Percentiles rank a stretch among this genome's conserved stretches.
Conservation (phyloP, 106 monocot species). For the Dactylorhiza incarnata region DNA sequence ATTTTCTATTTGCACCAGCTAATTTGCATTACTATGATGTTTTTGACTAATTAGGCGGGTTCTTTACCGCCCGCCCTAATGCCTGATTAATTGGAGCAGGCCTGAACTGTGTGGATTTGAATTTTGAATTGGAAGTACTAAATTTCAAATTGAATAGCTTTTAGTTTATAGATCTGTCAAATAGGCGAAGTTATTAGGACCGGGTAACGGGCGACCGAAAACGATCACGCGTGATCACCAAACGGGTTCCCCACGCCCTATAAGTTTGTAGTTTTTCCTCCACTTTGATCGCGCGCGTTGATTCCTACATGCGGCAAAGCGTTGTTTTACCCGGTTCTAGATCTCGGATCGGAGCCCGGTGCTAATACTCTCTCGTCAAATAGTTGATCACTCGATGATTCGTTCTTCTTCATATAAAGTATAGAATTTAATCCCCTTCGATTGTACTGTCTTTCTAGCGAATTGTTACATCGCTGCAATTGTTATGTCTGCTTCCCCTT, state of each 20-base stretch:
- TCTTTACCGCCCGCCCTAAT: background rate
- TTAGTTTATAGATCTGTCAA: background rate
- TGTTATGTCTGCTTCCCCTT: background rate
- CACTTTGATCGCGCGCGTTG: no score
- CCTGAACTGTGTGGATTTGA: background rate
- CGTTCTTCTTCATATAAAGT: background rate
- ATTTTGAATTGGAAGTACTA: background rate
- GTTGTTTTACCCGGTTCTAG: no score
- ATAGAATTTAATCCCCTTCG: background rate
- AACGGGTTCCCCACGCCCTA: no score
- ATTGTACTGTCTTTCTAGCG: background rate
- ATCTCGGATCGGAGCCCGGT: no score
- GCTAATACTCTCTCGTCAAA: no score
- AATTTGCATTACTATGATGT: background rate
- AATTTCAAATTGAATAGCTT: background rate
- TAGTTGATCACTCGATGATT: background rate
- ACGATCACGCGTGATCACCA: no score
- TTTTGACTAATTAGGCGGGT: background rate
- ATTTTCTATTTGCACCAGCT: background rate
- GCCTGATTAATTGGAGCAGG: background rate
- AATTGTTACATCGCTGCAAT: background rate
- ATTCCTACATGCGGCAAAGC: no score
- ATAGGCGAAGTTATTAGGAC: no score
- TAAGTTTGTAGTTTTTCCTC: no score
- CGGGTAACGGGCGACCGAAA: no score